Evolutionary conservation across 2,329 filamentous ascomycete species (phyloP), one percentile per base, ranked within the genome.

Genomic region (Stemphylium lycopersici): DNA sequence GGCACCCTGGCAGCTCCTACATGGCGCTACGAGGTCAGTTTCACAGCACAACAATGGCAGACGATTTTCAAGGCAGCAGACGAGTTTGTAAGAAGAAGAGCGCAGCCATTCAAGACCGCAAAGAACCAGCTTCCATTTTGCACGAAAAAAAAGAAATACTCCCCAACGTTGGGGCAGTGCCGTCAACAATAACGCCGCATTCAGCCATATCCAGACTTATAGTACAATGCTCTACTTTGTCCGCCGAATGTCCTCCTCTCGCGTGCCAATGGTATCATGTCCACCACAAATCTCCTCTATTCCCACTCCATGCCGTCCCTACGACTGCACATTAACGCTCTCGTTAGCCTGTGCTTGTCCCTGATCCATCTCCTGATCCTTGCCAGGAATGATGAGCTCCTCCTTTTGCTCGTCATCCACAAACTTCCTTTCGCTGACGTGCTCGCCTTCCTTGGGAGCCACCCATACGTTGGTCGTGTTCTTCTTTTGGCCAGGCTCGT

Each of bases 381-480:
- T 66, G 10, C 70, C 81, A 36, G 90, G 87, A 55, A 90, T 83
- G 57, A 96, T 86, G 46, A 90, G 78, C 77, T 96, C 91, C 71
- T 91, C 88, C 24, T 81, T 78, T 15, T 78, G 83, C 10, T 81
- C 80, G 42, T 90, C 88, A 53, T 91, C 87, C 45, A 93, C 87
- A 77, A 96, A 97, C 71, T 90, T 93, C 66, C 93, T 84, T 76
- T 96, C 91, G 70, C 91, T 96, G 44, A 96, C 87, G 73, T 96
- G 91, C 16, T 71, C 69, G 34, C 71, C 71, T 26, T 67, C 65
- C 55, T 73, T 72, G 8, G 65, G 84, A 3, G 91, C 84, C 15
- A 88, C 92, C 93, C 93, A 98, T 24, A 96, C 91, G 78, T 96
- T 97, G 75, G 84, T 86, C 45, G 90, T 91, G 46, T 58, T 65